A percentile compares a stretch with the other conserved stretches of the same genome.
Conservation (phyloP, 2,329 filamentous ascomycete genomes). For the Cordyceps fumosorosea region DNA sequence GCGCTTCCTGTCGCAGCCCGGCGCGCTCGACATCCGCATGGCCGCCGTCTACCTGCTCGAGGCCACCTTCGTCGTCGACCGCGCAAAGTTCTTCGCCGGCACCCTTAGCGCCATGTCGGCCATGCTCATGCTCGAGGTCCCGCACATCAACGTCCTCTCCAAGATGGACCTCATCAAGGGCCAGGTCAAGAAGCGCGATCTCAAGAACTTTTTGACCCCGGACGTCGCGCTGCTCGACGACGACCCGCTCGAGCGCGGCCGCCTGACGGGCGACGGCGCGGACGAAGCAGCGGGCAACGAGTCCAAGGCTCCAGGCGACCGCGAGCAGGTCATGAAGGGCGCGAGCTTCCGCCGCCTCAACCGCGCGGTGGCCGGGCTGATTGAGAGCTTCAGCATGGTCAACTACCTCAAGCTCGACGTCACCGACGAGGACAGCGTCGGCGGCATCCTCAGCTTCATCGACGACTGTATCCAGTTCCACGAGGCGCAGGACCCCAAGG, state of each 20-base stretch:
- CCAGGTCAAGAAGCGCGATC: constrained; percentile 76
- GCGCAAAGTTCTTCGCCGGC: constrained; percentile 94
- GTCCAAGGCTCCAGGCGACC: constrained; percentile 55
- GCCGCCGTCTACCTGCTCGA: constrained; percentile 94
- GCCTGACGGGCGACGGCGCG: constrained; percentile 23
- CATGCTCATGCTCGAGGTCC: constrained; percentile 97
- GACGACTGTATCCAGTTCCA: constrained; percentile 92
- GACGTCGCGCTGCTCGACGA: constrained; percentile 78
- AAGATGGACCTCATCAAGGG: constrained; percentile 98
- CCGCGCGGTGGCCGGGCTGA: constrained; percentile 78
- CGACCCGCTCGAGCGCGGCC: constrained; percentile 53
- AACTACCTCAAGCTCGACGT: constrained; percentile 87
- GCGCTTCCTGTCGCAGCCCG: constrained; percentile 70
- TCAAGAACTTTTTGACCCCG: constrained; percentile 85
- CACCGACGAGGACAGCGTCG: constrained; percentile 87
- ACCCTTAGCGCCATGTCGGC: constrained; percentile 96
- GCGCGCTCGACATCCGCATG: constrained; percentile 79
- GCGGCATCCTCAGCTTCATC: constrained; percentile 78
- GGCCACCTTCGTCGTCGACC: constrained; percentile 90
- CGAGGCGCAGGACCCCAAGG: constrained; percentile 85
- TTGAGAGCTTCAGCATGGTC: constrained; percentile 98
- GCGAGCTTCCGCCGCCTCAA: constrained; percentile 78
- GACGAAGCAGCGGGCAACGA: constrained; percentile 45
- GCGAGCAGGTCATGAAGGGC: constrained; percentile 69
- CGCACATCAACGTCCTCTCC: constrained; percentile 90